Evolutionary conservation across 257 asterid species (phyloP), one percentile per base, ranked within the genome.

Genomic region (Plantago major): DNA sequence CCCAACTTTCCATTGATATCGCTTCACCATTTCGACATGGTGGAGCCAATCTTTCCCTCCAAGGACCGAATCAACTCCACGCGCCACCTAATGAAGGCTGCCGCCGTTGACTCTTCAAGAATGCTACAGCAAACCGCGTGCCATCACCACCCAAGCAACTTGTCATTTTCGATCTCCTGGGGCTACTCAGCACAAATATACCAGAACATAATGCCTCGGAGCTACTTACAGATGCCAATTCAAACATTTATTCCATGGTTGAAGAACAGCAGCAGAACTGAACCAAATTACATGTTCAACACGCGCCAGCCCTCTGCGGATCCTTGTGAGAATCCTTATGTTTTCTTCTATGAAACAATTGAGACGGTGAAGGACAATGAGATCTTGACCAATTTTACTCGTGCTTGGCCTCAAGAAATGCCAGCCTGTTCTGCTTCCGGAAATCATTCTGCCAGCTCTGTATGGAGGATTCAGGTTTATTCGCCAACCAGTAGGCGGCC

Each of bases 141-240:
- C 61, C 37, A 84, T 37, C 51, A 78, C 30, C 70, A 71, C 49
- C 50, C 19, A 11, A 72, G 19, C 9, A 75, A 58, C 1, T 82
- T 88, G 95, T 57, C 88, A 0, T 68, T 87, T 7, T 84, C 93
- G 9, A 30, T 84, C 18, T 73, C 95, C 0, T 87, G 89, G 89
- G 95, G 95, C 3, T 84, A 84, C 11, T 84, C 95, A 0, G 83
- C 76, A 0, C 80, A 80, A 0, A 69, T 84, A 11, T 87, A 80
- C 42, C 88, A 87, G 63, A 53, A 44, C 2, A 59, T 82, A 4
- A 62, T 76, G 65, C 81, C 90, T 0, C 75, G 93, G 14, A 82
- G 90, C 66, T 60, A 71, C 48, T 38, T 86, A 13, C 79, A 74
- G 42, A 64, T 30, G 14, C 91, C 95, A 0, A 70, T 86, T 1